phyloP scores from a whole-genome alignment of 768 basidiomycete species.

The Cystobasidium onofrii region DNA sequence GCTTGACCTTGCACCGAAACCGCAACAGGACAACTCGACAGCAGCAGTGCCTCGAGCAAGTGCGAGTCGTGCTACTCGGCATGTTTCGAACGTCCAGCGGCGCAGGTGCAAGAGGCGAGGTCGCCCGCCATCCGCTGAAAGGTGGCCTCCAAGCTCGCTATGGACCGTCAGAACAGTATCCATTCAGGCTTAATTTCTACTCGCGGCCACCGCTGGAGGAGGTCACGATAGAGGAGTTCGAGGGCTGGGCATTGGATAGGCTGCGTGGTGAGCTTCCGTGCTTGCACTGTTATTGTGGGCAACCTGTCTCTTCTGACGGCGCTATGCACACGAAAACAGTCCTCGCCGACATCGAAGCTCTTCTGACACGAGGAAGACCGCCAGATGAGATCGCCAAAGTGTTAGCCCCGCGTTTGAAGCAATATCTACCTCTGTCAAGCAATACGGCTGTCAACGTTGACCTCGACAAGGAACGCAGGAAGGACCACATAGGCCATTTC shows the following conservation, averaged over 20 bases:
- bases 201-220: constrained; percentile 74
- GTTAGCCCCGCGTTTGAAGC: constrained; percentile 58
- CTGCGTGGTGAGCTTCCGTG: constrained; percentile 51
- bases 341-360: constrained; percentile 83
- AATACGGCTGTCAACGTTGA: constrained; percentile 51
- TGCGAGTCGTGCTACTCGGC: not conserved
- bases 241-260: constrained; percentile 76
- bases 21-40: too few species aligned
- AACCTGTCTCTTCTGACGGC: constrained; percentile 16
- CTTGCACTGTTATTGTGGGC: not conserved
- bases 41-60: too few species aligned
- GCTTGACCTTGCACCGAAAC: too few species aligned
- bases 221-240: constrained; percentile 91
- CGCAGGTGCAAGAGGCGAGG: not conserved
- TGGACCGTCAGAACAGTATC: constrained; percentile 48
- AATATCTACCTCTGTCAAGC: constrained; percentile 66
- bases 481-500: constrained; percentile 86
- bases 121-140: constrained; percentile 10
- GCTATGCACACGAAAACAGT: constrained; percentile 46
- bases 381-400: constrained; percentile 66
- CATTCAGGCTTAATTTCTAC: constrained; percentile 59
- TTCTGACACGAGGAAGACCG: constrained; percentile 69
- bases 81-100: constrained; percentile 15
- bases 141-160: not conserved
- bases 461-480: constrained; percentile 59